These are phyloP conservation scores for Monotropa hypopitys DNA, from an alignment of 179 eudicot genomes.

Conservation along the genomic window DNA sequence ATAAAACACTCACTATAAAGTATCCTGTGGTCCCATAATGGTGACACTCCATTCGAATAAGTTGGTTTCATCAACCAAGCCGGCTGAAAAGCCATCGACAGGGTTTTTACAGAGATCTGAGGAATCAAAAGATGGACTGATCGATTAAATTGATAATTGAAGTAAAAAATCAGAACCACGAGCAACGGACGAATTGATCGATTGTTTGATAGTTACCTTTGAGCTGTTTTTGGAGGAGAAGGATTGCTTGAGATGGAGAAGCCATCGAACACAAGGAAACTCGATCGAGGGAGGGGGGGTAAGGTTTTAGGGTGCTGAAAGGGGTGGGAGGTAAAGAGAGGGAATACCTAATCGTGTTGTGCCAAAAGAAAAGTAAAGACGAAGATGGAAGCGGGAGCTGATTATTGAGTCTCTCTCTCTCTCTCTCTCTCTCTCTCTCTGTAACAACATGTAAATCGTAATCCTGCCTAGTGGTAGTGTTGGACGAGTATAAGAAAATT, in stretches of 20 bases:
- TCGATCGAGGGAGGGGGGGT: background rate
- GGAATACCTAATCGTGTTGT: too few relatives aligned
- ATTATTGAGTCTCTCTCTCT: too few relatives aligned
- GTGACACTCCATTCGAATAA: slow-evolving; percentile 79
- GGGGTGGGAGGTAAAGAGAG: too few relatives aligned
- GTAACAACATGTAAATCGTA: too few relatives aligned
- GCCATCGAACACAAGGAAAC: slow-evolving; percentile 25
- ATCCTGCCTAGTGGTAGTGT: too few relatives aligned
- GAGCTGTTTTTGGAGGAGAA: slow-evolving; percentile 69
- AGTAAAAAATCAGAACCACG: slow-evolving; percentile 1
- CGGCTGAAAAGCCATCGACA: slow-evolving; percentile 93
- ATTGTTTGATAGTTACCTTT: slow-evolving; percentile 12
- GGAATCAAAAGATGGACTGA: background rate
- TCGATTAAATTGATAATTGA: slow-evolving; percentile 1
- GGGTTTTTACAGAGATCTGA: slow-evolving; percentile 72
- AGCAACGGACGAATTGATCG: background rate
- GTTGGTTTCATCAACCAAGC: slow-evolving; percentile 63
- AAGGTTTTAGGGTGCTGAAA: slow-evolving; percentile 7
- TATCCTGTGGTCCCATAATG: slow-evolving; percentile 67
- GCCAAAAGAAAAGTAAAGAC: too few relatives aligned
- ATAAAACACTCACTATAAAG: slow-evolving; percentile 34
- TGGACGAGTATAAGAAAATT: too few relatives aligned
- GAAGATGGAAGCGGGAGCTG: too few relatives aligned
- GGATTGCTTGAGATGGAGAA: slow-evolving; percentile 57
- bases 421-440: too few relatives aligned